Base-by-base conservation (phyloP, 768 basidiomycete genomes). In the Termitomyces bulborhizus region DNA sequence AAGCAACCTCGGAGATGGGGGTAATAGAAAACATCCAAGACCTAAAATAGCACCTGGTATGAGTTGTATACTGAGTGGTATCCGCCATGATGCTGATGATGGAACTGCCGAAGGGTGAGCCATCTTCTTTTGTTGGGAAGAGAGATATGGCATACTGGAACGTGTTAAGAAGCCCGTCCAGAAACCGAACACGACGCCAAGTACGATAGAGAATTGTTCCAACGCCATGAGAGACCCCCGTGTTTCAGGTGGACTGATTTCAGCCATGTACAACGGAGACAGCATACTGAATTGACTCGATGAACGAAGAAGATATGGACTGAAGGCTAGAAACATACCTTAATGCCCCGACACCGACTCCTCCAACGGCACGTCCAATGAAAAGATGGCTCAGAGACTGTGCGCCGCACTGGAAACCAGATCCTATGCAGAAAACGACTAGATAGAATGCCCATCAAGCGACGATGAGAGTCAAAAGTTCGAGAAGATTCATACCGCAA, bases 101-200 rank as follows among this genome's bases (percentile, higher is more conserved):
- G 73, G 63, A n/a, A 88, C 83, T 88, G 54, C 6, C 39, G 45
- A 54, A n/a, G 12, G 41, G 9, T 41, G 7, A 49, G 21, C 27
- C 15, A 5, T 39, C 32, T 27, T 11, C 13, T 4, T 15, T 11
- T 37, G 27, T 21, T 34, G 26, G 21, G 29, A 15, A 48, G 21
- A 51, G 40, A 51, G 39, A 24, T 32, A 32, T 34, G 3, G 69
- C 81, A 36, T 62, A 88, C 87, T 63, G 21, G 77, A 67, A 13
- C 90, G 81, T 0, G 89, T 92, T 43, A 80, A 63, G 63, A 87
- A 93, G 0, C 90, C 90, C 4, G 81, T 78, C 90, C 90, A 92
- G 62, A 92, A 93, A 2, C 90, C 90, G 13, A 88, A 69, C 0
- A 93, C 88, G 5, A 90, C 89, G 3, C 90, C 90, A 0, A 86